Conservation (phyloP, 1,139 yeast genomes). For the Nadsonia commutata region DNA sequence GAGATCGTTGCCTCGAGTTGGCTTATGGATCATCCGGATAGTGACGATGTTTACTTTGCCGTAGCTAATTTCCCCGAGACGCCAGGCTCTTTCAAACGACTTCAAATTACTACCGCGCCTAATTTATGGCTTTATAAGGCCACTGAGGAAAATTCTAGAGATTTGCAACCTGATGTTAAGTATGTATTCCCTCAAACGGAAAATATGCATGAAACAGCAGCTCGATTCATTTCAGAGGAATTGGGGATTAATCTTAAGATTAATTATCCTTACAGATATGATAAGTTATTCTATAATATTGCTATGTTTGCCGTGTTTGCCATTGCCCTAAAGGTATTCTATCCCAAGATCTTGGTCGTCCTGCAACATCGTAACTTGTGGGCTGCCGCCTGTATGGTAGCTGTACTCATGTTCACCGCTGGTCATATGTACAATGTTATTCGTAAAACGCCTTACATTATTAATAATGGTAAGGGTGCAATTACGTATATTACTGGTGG, state of each 20-base stretch:
- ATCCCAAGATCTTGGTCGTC: slow-evolving; percentile 20
- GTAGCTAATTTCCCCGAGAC: slow-evolving; percentile 53
- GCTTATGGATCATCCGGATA: slow-evolving; percentile 33
- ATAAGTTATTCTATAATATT: slow-evolving; percentile 33
- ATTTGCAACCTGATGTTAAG: slow-evolving; percentile 16
- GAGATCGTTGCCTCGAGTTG: slow-evolving; percentile 49
- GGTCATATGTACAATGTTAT: slow-evolving; percentile 93
- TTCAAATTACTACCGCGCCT: slow-evolving; percentile 61
- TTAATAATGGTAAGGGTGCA: slow-evolving; percentile 39
- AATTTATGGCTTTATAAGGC: slow-evolving; percentile 55
- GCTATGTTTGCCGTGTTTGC: slow-evolving; percentile 19
- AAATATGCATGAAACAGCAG: slow-evolving; percentile 33
- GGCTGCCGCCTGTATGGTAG: slow-evolving; percentile 47
- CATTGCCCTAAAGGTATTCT: slow-evolving; percentile 21
- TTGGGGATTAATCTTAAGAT: slow-evolving; percentile 35
- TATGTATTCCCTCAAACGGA: slow-evolving; percentile 39
- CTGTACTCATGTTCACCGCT: slow-evolving; percentile 57
- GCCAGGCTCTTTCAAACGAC: slow-evolving; percentile 37
- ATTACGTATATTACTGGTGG: slow-evolving; percentile 51
- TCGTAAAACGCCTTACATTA: slow-evolving; percentile 59
- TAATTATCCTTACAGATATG: slow-evolving; percentile 44
- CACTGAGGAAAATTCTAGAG: slow-evolving; percentile 23
- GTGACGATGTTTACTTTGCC: slow-evolving; percentile 47
- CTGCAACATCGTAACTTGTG: slow-evolving; percentile 38
- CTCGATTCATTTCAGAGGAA: slow-evolving; percentile 19